Conservation (phyloP, 768 basidiomycete species). For the Suillus lakei region DNA sequence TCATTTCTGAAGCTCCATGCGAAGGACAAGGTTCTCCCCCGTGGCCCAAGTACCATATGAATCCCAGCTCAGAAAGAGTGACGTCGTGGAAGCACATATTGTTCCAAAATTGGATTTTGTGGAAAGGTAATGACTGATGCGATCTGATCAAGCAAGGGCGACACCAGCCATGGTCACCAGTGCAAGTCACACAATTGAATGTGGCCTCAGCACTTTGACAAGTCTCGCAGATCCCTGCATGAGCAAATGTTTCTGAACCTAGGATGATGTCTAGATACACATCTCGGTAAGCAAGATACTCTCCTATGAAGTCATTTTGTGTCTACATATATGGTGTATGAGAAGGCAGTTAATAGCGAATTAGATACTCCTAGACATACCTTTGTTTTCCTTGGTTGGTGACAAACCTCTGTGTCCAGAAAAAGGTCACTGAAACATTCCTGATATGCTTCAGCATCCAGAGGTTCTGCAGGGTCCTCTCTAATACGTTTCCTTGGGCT, state of each 20-base stretch:
- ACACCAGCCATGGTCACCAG: constrained; percentile 11
- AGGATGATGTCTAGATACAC: no score
- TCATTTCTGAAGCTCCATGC: not conserved
- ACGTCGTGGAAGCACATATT: constrained; percentile 13
- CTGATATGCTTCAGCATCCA: not conserved
- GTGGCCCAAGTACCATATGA: constrained; percentile 26
- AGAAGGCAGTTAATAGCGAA: not conserved
- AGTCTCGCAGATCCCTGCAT: constrained; percentile 2
- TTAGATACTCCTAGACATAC: not conserved
- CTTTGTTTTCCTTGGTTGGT: not conserved
- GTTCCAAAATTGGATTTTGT: constrained; percentile 25
- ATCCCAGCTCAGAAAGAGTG: constrained; percentile 22
- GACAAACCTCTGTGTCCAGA: not conserved
- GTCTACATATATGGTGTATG: not conserved
- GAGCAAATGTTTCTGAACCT: no score
- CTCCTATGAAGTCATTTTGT: constrained; percentile 8
- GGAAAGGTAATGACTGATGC: constrained; percentile 11
- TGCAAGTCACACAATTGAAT: constrained; percentile 3
- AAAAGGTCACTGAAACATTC: not conserved
- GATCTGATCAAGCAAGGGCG: not conserved
- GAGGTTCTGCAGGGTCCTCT: not conserved
- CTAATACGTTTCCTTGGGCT: not conserved
- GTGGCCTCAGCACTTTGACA: not conserved
- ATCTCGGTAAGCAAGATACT: constrained; percentile 1
- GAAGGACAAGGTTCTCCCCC: constrained; percentile 20